Evolutionary conservation across 192 early-diverging fungal genomes (phyloP).

Genomic region (Podila verticillata): DNA sequence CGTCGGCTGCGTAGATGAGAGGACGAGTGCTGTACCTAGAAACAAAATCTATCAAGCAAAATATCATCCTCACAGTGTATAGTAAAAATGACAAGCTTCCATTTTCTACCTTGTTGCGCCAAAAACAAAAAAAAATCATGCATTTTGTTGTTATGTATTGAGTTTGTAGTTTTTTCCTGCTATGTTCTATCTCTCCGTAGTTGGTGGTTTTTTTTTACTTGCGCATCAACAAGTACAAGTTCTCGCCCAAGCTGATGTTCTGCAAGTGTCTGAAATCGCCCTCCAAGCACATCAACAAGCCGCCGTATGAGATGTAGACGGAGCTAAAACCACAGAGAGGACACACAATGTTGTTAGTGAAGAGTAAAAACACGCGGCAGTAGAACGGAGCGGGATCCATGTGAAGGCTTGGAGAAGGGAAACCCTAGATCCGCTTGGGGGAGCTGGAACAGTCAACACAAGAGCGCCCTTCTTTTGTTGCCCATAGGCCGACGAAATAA

Average conservation of each 20-base stretch:
- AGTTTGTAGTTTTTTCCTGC: background rate
- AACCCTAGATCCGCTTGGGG: too few species aligned
- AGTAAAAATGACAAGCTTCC: too few species aligned
- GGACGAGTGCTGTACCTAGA: too few species aligned
- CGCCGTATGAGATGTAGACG: conserved; percentile 92
- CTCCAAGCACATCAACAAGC: conserved; percentile 88
- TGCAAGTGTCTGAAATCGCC: conserved; percentile 87
- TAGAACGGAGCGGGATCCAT: too few species aligned
- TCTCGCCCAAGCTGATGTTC: conserved; percentile 87
- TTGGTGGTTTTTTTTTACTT: conserved; percentile 55
- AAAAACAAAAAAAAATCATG: too few species aligned
- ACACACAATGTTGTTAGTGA: background rate
- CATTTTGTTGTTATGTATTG: background rate
- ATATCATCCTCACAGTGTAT: too few species aligned
- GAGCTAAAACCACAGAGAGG: conserved; percentile 57
- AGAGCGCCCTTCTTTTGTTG: too few species aligned
- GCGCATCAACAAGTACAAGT: conserved; percentile 91
- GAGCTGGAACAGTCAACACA: too few species aligned
- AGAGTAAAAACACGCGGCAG: too few species aligned
- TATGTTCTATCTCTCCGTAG: background rate
- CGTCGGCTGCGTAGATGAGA: background rate
- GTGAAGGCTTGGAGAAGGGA: too few species aligned
- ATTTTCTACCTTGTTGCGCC: too few species aligned
- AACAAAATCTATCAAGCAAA: background rate
- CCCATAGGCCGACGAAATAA: too few species aligned